Evolutionary conservation across 2,329 filamentous ascomycete species (phyloP).

Genomic region (Biscogniauxia marginata): DNA sequence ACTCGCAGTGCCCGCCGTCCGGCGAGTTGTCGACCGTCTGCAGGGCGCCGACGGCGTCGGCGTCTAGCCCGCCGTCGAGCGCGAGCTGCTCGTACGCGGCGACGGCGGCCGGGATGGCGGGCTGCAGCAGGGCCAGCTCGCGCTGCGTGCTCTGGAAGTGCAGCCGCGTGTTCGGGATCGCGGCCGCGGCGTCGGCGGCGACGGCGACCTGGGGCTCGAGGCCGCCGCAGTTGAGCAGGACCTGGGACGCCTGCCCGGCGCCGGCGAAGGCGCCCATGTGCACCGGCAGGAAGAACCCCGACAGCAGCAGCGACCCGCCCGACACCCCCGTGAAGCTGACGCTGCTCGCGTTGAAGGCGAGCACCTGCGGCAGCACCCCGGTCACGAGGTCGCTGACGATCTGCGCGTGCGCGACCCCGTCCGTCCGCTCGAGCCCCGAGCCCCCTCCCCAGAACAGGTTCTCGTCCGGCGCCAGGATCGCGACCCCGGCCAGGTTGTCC

Average conservation of each 20-base stretch:
- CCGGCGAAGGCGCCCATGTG: slow-evolving; percentile 47
- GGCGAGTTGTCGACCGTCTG: slow-evolving; percentile 59
- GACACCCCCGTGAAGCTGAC: slow-evolving; percentile 59
- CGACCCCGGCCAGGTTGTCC: slow-evolving; percentile 50
- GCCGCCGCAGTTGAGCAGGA: slow-evolving; percentile 56
- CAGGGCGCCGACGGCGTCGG: slow-evolving; percentile 45
- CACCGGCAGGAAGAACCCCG: slow-evolving; percentile 57
- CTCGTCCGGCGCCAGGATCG: slow-evolving; percentile 51
- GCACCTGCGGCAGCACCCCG: slow-evolving; percentile 48
- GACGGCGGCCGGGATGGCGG: slow-evolving; percentile 49
- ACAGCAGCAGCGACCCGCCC: slow-evolving; percentile 52
- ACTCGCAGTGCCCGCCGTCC: slow-evolving; percentile 56
- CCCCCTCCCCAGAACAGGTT: slow-evolving; percentile 60
- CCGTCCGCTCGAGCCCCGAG: slow-evolving; percentile 48
- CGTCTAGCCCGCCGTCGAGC: slow-evolving; percentile 40
- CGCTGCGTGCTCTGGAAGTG: slow-evolving; percentile 56
- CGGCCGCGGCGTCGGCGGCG: slow-evolving; percentile 37
- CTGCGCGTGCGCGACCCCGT: slow-evolving; percentile 55
- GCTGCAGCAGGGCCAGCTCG: slow-evolving; percentile 50
- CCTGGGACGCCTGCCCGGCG: slow-evolving; percentile 41
- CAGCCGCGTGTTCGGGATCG: slow-evolving; percentile 47
- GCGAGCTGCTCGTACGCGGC: slow-evolving; percentile 51
- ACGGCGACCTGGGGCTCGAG: slow-evolving; percentile 53
- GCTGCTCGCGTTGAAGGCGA: slow-evolving; percentile 51
- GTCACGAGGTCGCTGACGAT: slow-evolving; percentile 54